Evolutionary conservation across 441 rosid genomes (phyloP), one percentile per base, ranked within the genome.

Genomic region (Gossypium trilobum): DNA sequence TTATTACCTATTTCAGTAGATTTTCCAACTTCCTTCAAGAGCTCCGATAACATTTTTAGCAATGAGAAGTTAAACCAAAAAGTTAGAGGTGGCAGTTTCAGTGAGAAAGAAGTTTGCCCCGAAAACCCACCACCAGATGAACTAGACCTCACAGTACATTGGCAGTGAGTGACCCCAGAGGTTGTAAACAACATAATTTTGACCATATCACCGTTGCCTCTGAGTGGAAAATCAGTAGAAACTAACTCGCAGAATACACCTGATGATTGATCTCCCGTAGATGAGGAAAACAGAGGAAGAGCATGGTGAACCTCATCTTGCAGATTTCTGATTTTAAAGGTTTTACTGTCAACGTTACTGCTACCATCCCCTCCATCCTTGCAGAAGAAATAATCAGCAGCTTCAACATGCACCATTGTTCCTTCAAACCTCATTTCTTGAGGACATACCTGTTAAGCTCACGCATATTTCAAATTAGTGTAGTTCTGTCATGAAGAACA

Each of bases 361-460:
- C 55, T 72, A 81, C 52, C 70, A 65, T 71, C 77, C 73, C 64
- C 69, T 4, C 20, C 68, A 79, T 73, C 80, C 75, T 55, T 78
- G 44, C 68, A 56, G 74, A 75, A 75, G 27, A 79, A 72, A 80
- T 80, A 93, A 39, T 93, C 90, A 64, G 86, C 82, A 62, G 90
- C 83, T 85, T 91, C 95, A 72, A 95, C 60, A 71, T 77, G 78
- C 78, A 78, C 84, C 79, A 89, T 74, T 75, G 82, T 80, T 82
- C 96, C 99, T 77, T 86, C 86, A 75, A 91, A 77, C 77, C 85
- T 88, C 86, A 83, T 72, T 75, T 85, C 83, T 78, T 72, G 91
- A 86, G 93, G 91, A 75, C 80, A 77, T 72, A 93, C 90, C 99
- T 95, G 94, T 85, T 81, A 67, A 85, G 73, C 83, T 81, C 84